These are phyloP conservation scores for Aspergillus steynii DNA, from an alignment of 495 filamentous ascomycete genomes.

Conservation along the genomic window DNA sequence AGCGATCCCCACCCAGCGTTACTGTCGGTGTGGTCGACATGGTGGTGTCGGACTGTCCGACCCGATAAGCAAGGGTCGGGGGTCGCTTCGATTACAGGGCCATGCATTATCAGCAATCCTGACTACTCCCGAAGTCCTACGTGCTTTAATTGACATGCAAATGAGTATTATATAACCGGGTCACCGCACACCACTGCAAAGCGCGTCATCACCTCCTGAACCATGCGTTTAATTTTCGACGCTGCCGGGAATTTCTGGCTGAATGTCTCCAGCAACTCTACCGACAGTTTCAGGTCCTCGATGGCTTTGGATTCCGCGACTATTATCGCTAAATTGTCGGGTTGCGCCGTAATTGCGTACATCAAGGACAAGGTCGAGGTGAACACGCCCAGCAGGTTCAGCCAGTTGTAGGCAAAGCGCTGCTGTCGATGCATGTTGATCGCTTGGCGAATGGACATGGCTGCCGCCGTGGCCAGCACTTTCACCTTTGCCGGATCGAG, in stretches of 20 bases:
- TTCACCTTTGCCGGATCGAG: constrained; percentile 29
- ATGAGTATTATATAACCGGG: neutral
- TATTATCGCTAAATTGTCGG: constrained; percentile 22
- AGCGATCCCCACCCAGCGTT: no score
- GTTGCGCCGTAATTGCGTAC: constrained; percentile 36
- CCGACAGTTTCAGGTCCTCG: constrained; percentile 31
- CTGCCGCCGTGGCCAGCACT: constrained; percentile 32
- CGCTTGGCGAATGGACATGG: constrained; percentile 39
- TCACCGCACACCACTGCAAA: constrained; percentile 10
- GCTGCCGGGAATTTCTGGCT: constrained; percentile 35
- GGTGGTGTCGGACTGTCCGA: no score
- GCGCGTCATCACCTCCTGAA: constrained; percentile 26
- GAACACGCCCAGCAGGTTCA: constrained; percentile 39
- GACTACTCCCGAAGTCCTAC: no score
- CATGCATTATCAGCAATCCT: no score
- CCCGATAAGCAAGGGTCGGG: no score
- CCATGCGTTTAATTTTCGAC: constrained; percentile 33
- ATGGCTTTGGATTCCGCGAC: constrained; percentile 27
- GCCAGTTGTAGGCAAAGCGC: constrained; percentile 43
- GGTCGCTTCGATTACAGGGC: no score
- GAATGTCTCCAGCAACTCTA: constrained; percentile 35
- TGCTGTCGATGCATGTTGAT: constrained; percentile 35
- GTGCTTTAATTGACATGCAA: neutral
- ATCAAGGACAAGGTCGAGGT: constrained; percentile 38
- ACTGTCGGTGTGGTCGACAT: no score